Evolutionary conservation across 768 basidiomycete species (phyloP), one percentile per base, ranked within the genome.

Genomic region (Leucocoprinus sp.): DNA sequence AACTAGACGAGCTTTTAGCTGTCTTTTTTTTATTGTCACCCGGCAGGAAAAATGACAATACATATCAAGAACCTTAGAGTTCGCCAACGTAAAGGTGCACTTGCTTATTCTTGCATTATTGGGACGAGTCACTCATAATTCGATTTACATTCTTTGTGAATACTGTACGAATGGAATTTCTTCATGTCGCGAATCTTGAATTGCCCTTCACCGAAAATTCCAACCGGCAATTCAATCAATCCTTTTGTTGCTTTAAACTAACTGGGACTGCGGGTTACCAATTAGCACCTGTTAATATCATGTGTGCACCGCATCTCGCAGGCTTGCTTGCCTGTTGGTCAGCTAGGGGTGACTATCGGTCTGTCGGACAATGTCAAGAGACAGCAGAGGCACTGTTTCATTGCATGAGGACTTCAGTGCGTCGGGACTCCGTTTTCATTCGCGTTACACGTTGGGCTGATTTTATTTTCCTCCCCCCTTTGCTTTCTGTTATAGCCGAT

Each of bases 271-370:
- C 31, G 14, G 8, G n/a, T 31, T 7, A 31, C 4, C 24, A 11
- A 43, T 22, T 54, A 79, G 77, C 65, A 48, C 60, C 64, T 24
- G 62, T 69, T 38, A 64, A 65, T 18, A 74, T 73, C 48, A 70
- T 82, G 58, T 87, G 85, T 59, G 77, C 75, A 4, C 61, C 75
- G 22, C 80, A 90, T 60, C 72, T 93, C 45, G 72, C 80, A 14
- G 65, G 75, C 36, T 85, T 93, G 85, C 77, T 93, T 26, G 78
- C 80, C 27, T 93, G 90, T 62, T 92, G 87, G 88, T 85, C 90
- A 21, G 83, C 84, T 12, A 74, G 74, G 5, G 63, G 67, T 11
- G 89, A 93, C 60, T 50, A 82, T 27, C 67, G 70, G 42, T 77
- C 78, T 9, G 64, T 66, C 4, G 62, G 60, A 1, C 59, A 64